Base-by-base conservation (phyloP, 129 eudicot species). In the Helianthus tuberosus region DNA sequence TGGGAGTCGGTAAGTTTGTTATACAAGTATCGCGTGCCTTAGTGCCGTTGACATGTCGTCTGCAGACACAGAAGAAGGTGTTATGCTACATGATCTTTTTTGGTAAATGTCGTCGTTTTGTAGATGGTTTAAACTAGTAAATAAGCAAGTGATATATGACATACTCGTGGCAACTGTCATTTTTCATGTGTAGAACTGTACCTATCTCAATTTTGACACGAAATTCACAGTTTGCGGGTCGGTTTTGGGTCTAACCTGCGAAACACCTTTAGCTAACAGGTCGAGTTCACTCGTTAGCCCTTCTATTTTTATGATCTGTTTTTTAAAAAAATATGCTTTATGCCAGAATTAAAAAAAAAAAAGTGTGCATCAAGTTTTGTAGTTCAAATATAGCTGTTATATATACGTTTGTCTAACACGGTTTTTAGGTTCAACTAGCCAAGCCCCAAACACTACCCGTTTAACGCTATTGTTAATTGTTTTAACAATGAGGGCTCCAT, bases 171-270 rank as follows among this genome's bases (percentile, higher is more conserved):
- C 15, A 49, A 49, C 16, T 27, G 44, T 49, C 48, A 51, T 32
- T 69, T 39, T 69, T 50, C 62, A 32, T 50, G 74, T 54, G 20
- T 69, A 29, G 48, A 32, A 29, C 62, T 54, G 20, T 69, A 29
- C 35, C n/a, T 15, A 51, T 69, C 49, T 50, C 36, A 9, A 55
- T 16, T 5, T 20, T 52, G 5, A 52, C 59, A 52, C 2, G 25
- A 5, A 52, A 8, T 52, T 52, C n/a, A 15, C 25, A 52, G 11
- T 20, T 50, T 50, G 0, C 6, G 5, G 54, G 16, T 50, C 4
- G 6, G 54, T 13, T 52, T 52, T 2, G 10, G 10, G n/a, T 15
- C 10, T 1, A 52, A 5, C 59, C 8, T 51, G 57, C 20, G 44
- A 39, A 39, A n/a, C 57, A 51, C 5, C 2, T 51, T 51, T 14